Conservation (phyloP, 192 early-diverging fungal genomes). For the Backusella tarrabulga region DNA sequence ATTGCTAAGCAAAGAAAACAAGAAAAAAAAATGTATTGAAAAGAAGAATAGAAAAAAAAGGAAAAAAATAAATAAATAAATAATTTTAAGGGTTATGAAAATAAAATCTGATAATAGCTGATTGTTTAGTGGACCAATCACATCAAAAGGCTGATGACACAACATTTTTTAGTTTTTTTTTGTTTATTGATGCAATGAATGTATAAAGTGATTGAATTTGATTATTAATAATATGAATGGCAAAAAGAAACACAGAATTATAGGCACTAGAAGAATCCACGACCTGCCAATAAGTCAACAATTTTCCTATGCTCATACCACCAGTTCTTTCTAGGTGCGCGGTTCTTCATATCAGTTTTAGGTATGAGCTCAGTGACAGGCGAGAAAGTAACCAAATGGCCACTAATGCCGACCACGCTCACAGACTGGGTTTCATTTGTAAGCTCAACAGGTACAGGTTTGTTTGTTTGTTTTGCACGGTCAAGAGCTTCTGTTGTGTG, state of each 20-base stretch:
- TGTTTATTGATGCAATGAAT: not conserved
- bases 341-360: constrained; percentile 79
- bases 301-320: constrained; percentile 52
- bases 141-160: not conserved
- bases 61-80: not conserved
- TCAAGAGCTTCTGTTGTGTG: constrained; percentile 54
- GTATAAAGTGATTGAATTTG: not conserved
- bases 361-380: constrained; percentile 62
- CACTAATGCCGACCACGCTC: constrained; percentile 79
- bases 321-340: constrained; percentile 66
- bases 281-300: constrained; percentile 25
- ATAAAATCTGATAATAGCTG: not conserved
- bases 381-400: constrained; percentile 71
- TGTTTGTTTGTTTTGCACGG: constrained; percentile 40
- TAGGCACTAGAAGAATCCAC: not conserved
- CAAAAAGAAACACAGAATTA: not conserved
- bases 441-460: constrained; percentile 58
- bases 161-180: not conserved
- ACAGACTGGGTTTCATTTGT: constrained; percentile 59
- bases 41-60: not conserved
- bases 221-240: not conserved
- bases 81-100: not conserved
- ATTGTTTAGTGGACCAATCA: not conserved
- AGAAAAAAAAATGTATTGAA: not conserved
- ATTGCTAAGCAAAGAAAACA: not conserved